Evolutionary conservation across 257 asterid genomes (phyloP).

Genomic region (Jacaranda copaia): DNA sequence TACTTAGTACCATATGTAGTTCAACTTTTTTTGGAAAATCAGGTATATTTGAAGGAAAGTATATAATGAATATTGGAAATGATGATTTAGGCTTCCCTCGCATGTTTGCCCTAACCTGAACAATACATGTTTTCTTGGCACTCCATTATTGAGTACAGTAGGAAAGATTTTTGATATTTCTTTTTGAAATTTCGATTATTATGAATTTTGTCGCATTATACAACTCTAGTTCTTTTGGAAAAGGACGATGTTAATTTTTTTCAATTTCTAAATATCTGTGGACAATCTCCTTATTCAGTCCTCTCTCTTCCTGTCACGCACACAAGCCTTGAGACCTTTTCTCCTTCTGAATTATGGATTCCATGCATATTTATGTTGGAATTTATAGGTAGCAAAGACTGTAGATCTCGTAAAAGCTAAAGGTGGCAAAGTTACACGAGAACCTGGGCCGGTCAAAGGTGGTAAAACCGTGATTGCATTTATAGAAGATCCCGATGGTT

Average conservation of each 20-base stretch:
- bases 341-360: not conserved
- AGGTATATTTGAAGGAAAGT: not conserved
- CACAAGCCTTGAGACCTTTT: not conserved
- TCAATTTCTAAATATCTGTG: not conserved
- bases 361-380: constrained; percentile 12
- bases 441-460: constrained; percentile 99
- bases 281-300: not conserved
- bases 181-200: constrained; percentile 12
- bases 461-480: constrained; percentile 96
- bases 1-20: not conserved
- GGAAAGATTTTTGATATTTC: not conserved
- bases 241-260: not conserved
- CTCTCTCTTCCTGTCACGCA: no score
- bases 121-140: constrained; percentile 13
- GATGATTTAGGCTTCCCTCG: not conserved
- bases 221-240: not conserved
- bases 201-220: not conserved
- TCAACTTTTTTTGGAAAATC: not conserved
- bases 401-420: constrained; percentile 93
- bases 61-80: not conserved
- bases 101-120: constrained; percentile 2
- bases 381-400: constrained; percentile 73
- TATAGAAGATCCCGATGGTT: constrained; percentile 98
- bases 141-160: constrained; percentile 1
- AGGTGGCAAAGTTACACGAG: constrained; percentile 96